Percentiles rank a stretch among this genome's conserved stretches.
Conservation (phyloP, 1,284 basidiomycete species). For the Takashimella koratensis region DNA sequence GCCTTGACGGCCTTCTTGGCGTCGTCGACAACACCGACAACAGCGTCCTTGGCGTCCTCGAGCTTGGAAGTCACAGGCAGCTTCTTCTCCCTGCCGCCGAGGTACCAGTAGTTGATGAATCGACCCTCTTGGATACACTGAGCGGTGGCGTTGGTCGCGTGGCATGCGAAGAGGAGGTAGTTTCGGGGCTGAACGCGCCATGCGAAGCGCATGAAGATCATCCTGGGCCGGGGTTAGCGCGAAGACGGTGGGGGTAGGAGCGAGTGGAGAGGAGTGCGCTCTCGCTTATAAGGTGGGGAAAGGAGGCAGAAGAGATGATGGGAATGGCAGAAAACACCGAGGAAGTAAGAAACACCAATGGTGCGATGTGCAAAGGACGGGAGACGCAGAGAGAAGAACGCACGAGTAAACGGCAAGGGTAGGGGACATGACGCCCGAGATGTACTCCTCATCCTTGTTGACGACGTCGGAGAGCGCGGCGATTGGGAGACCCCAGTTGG, state of each 20-base stretch:
- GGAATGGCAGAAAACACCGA: not conserved
- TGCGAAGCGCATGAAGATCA: conserved; percentile 95
- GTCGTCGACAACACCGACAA: conserved; percentile 12
- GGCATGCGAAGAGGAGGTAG: conserved; percentile 89
- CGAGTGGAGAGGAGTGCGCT: not conserved
- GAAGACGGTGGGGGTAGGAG: not conserved
- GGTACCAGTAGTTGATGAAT: conserved; percentile 79
- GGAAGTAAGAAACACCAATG: not conserved
- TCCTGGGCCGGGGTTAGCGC: conserved; percentile 53
- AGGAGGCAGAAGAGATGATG: not conserved
- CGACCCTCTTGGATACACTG: conserved; percentile 77
- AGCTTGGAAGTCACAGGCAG: conserved; percentile 24
- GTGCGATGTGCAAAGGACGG: not conserved
- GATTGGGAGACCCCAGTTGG: conserved; percentile 94
- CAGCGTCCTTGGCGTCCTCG: conserved; percentile 17
- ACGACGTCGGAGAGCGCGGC: conserved; percentile 82
- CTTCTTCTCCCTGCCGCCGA: conserved; percentile 46
- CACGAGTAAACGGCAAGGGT: conserved; percentile 87
- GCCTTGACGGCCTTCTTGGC: conserved; percentile 26
- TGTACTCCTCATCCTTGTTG: conserved; percentile 86
- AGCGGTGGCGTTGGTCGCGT: conserved; percentile 82
- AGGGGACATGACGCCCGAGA: conserved; percentile 88
- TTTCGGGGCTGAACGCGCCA: conserved; percentile 94
- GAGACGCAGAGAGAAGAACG: conserved; percentile 51
- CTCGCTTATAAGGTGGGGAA: not conserved